Base-by-base conservation (phyloP, 2,329 filamentous ascomycete genomes). In the Colletotrichum paranaense region DNA sequence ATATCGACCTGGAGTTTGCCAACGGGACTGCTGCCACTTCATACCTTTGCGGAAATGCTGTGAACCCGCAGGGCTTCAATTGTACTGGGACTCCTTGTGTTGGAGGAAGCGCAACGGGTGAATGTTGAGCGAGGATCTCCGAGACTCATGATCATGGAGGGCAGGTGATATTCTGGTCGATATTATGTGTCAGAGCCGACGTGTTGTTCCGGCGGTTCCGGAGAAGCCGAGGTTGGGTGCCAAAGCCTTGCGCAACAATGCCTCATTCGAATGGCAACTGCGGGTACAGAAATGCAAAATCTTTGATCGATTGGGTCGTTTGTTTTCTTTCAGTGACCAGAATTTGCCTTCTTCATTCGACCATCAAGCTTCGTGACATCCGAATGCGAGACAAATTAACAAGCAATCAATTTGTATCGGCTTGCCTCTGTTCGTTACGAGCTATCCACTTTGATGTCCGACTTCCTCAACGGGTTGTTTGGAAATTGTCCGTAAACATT, bases 1-100 rank as follows among this genome's bases (percentile, higher is more conserved):
- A 60, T 16, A 26, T 71, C n/a, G 56, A 71, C 32, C 19, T 71
- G n/a, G 30, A 63, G 12, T 62, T 67, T 26, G 42, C 46, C 5
- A 67, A 71, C 30, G 42, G 62, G 0, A 67, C 66, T 3, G 58
- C 46, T n/a, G 66, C 67, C 5, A 35, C 52, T 9, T 62, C 68
- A 22, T 67, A 67, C 16, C 38, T 72, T 19, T 62, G 63, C 5
- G 57, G 35, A 19, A 49, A 72, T 57, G 49, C 57, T 4, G 68
- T 60, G 9, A 67, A 32, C 2, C 63, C 62, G n/a, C 53, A 49
- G 16, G 57, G 57, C 6, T 72, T 72, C 16, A 57, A 72, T 4
- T 72, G 68, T 3, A 67, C 63, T 16, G 56, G 57, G 11, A 67
- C 63, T 9, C 63, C 56, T 2, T 68, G 69, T 1, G 38, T 68